Conservation (phyloP, 2,329 filamentous ascomycete genomes). For the Scopulariopsis brevicaulis region DNA sequence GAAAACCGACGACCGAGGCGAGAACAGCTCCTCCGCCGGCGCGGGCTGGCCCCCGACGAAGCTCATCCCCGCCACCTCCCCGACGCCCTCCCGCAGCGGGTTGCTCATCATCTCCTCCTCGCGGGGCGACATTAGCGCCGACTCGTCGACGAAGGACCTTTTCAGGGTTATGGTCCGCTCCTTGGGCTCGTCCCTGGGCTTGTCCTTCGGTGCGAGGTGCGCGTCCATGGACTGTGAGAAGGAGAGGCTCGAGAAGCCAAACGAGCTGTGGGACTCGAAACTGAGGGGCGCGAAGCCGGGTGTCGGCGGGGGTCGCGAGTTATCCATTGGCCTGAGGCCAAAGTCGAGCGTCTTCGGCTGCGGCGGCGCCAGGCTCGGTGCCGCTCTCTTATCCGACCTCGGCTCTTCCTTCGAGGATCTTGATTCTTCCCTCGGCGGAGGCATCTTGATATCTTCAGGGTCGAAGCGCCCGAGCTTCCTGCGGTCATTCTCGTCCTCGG, state of each 20-base stretch:
- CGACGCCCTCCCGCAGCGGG: constrained; percentile 36
- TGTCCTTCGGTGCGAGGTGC: background rate
- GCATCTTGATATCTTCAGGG: constrained; percentile 11
- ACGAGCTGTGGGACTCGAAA: background rate
- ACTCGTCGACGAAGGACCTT: constrained; percentile 26
- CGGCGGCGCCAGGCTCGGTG: background rate
- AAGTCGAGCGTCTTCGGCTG: background rate
- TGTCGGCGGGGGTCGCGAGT: constrained; percentile 5
- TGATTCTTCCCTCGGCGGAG: background rate
- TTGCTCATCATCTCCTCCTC: constrained; percentile 63
- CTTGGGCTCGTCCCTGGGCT: background rate
- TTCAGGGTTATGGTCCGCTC: constrained; percentile 1
- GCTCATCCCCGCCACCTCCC: constrained; percentile 33
- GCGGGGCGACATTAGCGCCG: constrained; percentile 58
- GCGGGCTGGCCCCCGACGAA: constrained; percentile 42
- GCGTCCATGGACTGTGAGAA: background rate
- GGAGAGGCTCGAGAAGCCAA: constrained; percentile 1
- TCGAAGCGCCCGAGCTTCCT: constrained; percentile 28
- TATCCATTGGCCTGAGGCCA: background rate
- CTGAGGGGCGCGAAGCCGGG: constrained; percentile 4
- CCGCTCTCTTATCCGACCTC: background rate
- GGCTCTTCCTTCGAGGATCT: background rate
- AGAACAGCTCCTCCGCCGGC: constrained; percentile 40
- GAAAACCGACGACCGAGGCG: constrained; percentile 38
- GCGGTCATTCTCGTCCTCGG: constrained; percentile 29